A percentile compares a stretch with the other conserved stretches of the same genome.
Conservation (phyloP, 805 yeast species). For the Candida gorgasii region DNA sequence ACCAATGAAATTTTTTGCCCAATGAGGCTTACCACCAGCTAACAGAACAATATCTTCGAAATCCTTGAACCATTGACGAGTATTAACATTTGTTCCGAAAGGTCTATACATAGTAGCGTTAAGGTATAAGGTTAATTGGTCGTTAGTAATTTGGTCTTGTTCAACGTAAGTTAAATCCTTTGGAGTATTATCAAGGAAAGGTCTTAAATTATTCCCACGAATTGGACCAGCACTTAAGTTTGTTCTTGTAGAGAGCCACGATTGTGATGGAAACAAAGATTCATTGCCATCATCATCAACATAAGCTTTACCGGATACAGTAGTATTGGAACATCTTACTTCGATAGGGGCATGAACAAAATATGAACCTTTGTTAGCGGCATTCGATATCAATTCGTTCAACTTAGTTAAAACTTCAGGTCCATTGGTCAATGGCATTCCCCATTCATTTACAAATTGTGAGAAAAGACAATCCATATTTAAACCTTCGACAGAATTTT, state of each 20-base stretch:
- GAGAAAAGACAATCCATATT: slow-evolving; percentile 95
- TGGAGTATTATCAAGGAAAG: slow-evolving; percentile 82
- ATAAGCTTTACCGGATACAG: slow-evolving; percentile 44
- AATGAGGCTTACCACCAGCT: slow-evolving; percentile 93
- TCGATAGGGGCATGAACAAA: slow-evolving; percentile 96
- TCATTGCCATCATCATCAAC: slow-evolving; percentile 37
- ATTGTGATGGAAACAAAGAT: slow-evolving; percentile 42
- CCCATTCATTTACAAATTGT: slow-evolving; percentile 97
- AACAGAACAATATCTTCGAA: slow-evolving; percentile 77
- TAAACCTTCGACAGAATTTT: slow-evolving; percentile 79
- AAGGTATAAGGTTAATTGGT: slow-evolving; percentile 79
- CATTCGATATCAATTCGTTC: slow-evolving; percentile 59
- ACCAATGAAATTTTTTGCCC: slow-evolving; percentile 96
- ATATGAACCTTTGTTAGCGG: slow-evolving; percentile 60
- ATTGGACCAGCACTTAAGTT: slow-evolving; percentile 70
- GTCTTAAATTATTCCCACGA: slow-evolving; percentile 80
- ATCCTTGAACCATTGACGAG: slow-evolving; percentile 76
- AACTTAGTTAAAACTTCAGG: slow-evolving; percentile 67
- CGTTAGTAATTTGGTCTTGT: slow-evolving; percentile 57
- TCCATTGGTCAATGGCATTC: slow-evolving; percentile 83
- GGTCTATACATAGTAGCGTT: slow-evolving; percentile 97
- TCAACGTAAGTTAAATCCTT: slow-evolving; percentile 49
- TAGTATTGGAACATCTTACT: slow-evolving; percentile 88
- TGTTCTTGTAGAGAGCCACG: slow-evolving; percentile 55
- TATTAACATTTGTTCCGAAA: slow-evolving; percentile 71